Percentiles rank a stretch among this genome's conserved stretches.
Evolutionary conservation across 768 basidiomycete species (phyloP).

Genomic region (Xerocomus brunneocitrinus): DNA sequence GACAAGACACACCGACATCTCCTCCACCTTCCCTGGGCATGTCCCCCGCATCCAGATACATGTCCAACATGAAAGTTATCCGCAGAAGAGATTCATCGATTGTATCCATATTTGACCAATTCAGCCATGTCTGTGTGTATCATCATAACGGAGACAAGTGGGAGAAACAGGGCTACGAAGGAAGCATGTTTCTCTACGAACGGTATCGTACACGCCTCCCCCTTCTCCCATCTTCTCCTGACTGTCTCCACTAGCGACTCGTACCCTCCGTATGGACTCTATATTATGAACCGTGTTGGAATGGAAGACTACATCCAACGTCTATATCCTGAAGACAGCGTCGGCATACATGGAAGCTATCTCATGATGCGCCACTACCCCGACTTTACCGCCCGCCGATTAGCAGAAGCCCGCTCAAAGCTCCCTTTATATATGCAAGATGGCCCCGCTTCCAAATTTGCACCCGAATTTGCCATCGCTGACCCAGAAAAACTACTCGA

Average conservation of each 20-base stretch:
- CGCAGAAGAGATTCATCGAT: constrained; percentile 77
- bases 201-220: constrained; percentile 38
- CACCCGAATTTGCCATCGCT: constrained; percentile 41
- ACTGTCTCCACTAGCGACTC: constrained; percentile 43
- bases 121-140: constrained; percentile 83
- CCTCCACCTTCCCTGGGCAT: constrained; percentile 38
- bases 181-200: constrained; percentile 88
- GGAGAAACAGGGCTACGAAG: constrained; percentile 81
- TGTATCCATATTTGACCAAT: constrained; percentile 77
- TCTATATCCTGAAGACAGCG: constrained; percentile 74
- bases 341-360: constrained; percentile 55
- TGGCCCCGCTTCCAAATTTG: constrained; percentile 42
- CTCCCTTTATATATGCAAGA: constrained; percentile 23
- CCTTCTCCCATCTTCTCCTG: constrained; percentile 3
- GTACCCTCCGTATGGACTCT: constrained; percentile 82
- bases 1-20: neutral
- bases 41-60: constrained; percentile 63
- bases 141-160: constrained; percentile 70
- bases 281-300: constrained; percentile 78
- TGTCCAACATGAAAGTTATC: constrained; percentile 76
- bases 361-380: constrained; percentile 73
- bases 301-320: constrained; percentile 73
- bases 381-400: constrained; percentile 52
- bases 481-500: constrained; percentile 41
- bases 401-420: constrained; percentile 34